A percentile compares a stretch with the other conserved stretches of the same genome.
Evolutionary conservation across 2,329 filamentous ascomycete genomes (phyloP).

Genomic region (Diplodia seriata): DNA sequence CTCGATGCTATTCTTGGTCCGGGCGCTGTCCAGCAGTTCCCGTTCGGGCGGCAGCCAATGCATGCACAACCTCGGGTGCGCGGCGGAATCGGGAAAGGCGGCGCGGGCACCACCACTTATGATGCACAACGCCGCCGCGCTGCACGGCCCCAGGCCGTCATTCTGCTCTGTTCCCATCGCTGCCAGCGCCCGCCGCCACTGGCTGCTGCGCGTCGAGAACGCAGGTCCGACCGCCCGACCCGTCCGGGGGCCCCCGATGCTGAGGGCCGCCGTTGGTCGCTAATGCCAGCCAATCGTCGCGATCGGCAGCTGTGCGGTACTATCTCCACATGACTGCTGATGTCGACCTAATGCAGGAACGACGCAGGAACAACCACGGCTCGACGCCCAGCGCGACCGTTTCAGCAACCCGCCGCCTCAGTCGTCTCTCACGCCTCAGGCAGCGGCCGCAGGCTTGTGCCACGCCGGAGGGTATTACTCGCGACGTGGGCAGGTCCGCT

Average conservation of each 20-base stretch:
- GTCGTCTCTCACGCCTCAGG: conserved; percentile 19
- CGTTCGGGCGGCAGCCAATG: conserved; percentile 23
- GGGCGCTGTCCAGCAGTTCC: conserved; percentile 11
- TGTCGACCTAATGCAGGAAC: conserved; percentile 49
- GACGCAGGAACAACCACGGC: conserved; percentile 47
- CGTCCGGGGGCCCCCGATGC: conserved; percentile 22
- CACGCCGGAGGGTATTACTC: conserved; percentile 19
- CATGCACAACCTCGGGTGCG: conserved; percentile 32
- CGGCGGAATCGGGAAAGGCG: conserved; percentile 22
- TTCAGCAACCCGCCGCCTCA: conserved; percentile 20
- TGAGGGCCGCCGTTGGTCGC: conserved; percentile 24
- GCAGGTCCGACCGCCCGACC: conserved; percentile 29
- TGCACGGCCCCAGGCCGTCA: conserved; percentile 39
- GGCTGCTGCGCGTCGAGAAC: conserved; percentile 29
- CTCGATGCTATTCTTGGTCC: conserved; percentile 29
- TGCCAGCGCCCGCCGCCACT: conserved; percentile 9
- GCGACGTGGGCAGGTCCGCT: conserved; percentile 16
- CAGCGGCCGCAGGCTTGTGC: conserved; percentile 5
- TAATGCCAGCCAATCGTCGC: conserved; percentile 30
- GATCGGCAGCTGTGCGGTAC: conserved; percentile 24
- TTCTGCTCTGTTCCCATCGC: conserved; percentile 34
- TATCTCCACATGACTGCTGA: conserved; percentile 25
- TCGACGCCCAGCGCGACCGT: conserved; percentile 22
- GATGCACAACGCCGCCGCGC: conserved; percentile 23
- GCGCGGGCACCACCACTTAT: conserved; percentile 21